These are phyloP conservation scores for Cryphonectria japonica DNA, from an alignment of 2,329 filamentous ascomycete genomes.

Conservation along the genomic window DNA sequence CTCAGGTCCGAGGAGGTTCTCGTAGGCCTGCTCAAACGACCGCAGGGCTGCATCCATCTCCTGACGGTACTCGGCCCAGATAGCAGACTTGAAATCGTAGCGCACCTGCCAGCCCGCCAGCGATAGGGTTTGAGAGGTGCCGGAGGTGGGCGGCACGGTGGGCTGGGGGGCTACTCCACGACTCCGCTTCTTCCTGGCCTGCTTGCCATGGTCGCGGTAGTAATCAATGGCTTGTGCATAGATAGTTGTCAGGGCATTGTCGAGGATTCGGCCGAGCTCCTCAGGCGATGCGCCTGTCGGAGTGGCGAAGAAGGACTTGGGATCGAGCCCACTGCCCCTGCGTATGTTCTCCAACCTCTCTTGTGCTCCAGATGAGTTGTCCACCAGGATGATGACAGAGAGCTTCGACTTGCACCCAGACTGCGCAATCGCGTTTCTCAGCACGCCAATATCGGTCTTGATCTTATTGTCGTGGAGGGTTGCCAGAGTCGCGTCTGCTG, in stretches of 20 bases:
- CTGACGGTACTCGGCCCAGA: conserved; percentile 90
- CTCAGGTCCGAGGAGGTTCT: conserved; percentile 78
- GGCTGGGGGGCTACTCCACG: conserved; percentile 78
- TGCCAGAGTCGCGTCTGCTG: conserved; percentile 71
- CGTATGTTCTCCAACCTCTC: conserved; percentile 80
- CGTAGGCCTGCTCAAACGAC: conserved; percentile 86
- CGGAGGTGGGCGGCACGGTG: conserved; percentile 78
- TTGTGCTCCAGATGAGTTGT: conserved; percentile 62
- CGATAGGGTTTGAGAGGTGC: conserved; percentile 84
- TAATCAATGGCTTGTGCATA: conserved; percentile 83
- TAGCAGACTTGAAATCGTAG: conserved; percentile 90
- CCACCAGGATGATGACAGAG: conserved; percentile 76
- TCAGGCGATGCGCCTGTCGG: conserved; percentile 71
- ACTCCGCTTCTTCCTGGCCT: conserved; percentile 84
- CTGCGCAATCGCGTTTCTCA: conserved; percentile 68
- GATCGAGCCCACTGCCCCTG: conserved; percentile 76
- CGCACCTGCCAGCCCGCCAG: conserved; percentile 88
- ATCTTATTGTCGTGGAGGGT: conserved; percentile 85
- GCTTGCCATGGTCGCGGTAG: conserved; percentile 92
- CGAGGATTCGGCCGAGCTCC: conserved; percentile 74
- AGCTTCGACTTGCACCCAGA: conserved; percentile 80
- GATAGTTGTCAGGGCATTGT: conserved; percentile 71
- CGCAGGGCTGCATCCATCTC: conserved; percentile 87
- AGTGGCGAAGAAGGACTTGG: conserved; percentile 84
- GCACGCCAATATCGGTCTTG: conserved; percentile 81